Base-by-base conservation (phyloP, 2,329 filamentous ascomycete genomes). In the Colletotrichum sp. region DNA sequence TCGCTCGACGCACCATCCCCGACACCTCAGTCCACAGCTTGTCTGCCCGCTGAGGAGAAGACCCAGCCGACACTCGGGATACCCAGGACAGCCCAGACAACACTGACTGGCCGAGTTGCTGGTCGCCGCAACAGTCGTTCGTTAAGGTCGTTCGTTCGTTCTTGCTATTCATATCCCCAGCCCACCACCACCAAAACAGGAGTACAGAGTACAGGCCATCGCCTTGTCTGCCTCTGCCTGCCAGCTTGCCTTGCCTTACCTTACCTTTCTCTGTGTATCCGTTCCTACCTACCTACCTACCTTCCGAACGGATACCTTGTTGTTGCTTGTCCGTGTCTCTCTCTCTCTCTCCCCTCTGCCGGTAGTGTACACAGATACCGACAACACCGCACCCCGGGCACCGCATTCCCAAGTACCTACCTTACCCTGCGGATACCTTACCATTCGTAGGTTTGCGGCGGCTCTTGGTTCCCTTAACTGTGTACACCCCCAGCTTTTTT, bases 1-100 rank as follows among this genome's bases (percentile, higher is more conserved):
- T 66, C 60, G 57, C 70, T 63, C 74, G 64, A 76, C 74, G 68
- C 44, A 49, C 55, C 49, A 76, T 76, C 73, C 73, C 73, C 73
- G 70, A 73, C 63, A 64, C 36, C 28, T n/a, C 21, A 66, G 32
- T n/a, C 36, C 26, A 49, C 62, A 64, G 62, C 28, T 36, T 16
- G 12, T 24, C n/a, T 34, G n/a, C 13, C 32, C 12, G 32, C n/a
- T 30, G 55, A 59, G 55, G 55, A 59, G 55, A 59, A 13, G 32
- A 18, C n/a, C 30, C 18, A 30, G 32, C 32, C 62, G 55, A 59
- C 55, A 16, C 32, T 26, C 62, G 59, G 30, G 59, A 63, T 63
- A 63, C 28, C 59, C 57, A 44, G 68, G 66, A 69, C 32, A 70
- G 57, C 57, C 68, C 26, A 52, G 68, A 69, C 65, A 64, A 10